Base-by-base conservation (phyloP, 768 basidiomycete genomes). In the Dioszegia aurantiaca region DNA sequence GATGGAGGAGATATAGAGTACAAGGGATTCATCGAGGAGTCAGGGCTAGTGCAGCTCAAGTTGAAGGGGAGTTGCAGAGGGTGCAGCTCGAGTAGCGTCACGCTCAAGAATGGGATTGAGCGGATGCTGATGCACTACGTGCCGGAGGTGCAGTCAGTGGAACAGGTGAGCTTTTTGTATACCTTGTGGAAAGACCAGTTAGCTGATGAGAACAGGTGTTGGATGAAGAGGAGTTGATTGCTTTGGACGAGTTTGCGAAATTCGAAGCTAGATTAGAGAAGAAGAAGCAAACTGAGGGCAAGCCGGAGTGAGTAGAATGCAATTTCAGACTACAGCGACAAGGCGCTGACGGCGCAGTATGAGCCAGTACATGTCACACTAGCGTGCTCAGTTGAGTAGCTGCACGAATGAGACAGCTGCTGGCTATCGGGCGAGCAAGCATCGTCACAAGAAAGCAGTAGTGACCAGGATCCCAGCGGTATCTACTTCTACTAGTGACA, bases 101-200 rank as follows among this genome's bases (percentile, higher is more conserved):
- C 95, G 16, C 80, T 99, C 56, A 99, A 98, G 82, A 86, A 84
- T 61, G 95, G 95, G 9, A 97, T 99, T 53, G 95, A 99, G 79
- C 82, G 95, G 62, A 98, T 99, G 95, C 80, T 99, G 68, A 92
- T 90, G 90, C 94, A 98, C 78, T 98, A 98, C 72, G 90, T 99
- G 54, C 94, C 94, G 1, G 77, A 78, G 48, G 77, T 78, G 23
- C 62, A 77, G 56, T 43, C 62, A 6, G 77, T 78, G 3, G 76
- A 78, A 58, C 77, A 77, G 77, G 77, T 77, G 27, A 64, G 77
- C 17, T 4, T 14, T 49, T 55, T 28, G 30, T 9, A 16, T 6
- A 8, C 12, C 16, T 16, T 27, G 16, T 23, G 4, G 23, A n/a
- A 28, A 23, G 46, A 5, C 33, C 23, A 24, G 26, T n/a, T n/a